Evolutionary conservation across 352 stramenopile genomes (phyloP).

Genomic region (Pythium phragmitis): DNA sequence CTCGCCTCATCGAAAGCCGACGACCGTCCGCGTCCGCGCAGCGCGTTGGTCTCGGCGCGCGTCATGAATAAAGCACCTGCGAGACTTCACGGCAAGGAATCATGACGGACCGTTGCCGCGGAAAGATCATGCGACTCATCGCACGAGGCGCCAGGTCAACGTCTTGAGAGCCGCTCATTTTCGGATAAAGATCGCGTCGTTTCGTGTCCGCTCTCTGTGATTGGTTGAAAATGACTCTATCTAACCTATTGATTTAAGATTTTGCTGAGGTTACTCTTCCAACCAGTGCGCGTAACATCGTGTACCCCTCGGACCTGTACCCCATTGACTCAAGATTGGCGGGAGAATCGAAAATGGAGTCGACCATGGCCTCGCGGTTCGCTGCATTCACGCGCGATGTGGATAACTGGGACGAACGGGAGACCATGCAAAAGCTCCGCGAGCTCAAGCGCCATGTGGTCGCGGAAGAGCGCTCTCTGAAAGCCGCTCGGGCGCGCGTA

Average conservation of each 20-base stretch:
- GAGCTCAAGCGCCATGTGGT: conserved; percentile 10
- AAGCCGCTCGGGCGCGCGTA: neutral
- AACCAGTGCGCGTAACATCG: neutral
- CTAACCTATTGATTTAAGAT: neutral
- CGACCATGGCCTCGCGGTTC: neutral
- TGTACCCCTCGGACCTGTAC: neutral
- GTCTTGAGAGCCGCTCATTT: neutral
- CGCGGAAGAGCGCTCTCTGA: neutral
- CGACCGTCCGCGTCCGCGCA: conserved; percentile 3
- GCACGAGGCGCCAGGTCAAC: neutral
- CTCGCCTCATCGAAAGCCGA: neutral
- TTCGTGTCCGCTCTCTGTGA: neutral
- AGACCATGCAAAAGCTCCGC: conserved; percentile 8
- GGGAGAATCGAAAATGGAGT: conserved; percentile 8
- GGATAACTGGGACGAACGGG: neutral
- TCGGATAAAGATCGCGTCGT: conserved; percentile 6
- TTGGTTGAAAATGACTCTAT: neutral
- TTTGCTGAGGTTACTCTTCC: neutral
- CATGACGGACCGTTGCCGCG: too few relatives aligned
- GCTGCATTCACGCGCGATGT: conserved; percentile 17
- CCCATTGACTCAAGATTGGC: neutral
- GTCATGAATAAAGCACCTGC: conserved; percentile 9
- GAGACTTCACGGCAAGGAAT: neutral
- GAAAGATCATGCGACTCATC: neutral
- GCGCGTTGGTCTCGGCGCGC: conserved; percentile 10